Percentiles rank a stretch among this genome's conserved stretches.
These are phyloP conservation scores for Agrocybe pediades DNA, from an alignment of 768 basidiomycete genomes.

Conservation along the genomic window DNA sequence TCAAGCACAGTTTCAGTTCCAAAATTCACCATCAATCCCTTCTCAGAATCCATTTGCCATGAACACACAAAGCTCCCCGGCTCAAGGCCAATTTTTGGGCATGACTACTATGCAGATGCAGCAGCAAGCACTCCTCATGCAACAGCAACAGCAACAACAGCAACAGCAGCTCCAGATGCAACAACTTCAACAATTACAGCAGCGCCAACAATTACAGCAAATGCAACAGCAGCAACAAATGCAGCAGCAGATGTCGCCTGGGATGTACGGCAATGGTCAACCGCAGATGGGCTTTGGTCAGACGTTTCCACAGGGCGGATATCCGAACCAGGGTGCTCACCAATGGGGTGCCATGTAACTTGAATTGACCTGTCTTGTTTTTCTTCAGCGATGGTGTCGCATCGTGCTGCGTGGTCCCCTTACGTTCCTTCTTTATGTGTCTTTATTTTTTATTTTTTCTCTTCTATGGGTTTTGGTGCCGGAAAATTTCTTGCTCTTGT, in stretches of 20 bases:
- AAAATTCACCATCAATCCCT: conserved; percentile 21
- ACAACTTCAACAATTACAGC: conserved; percentile 15
- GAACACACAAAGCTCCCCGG: conserved; percentile 18
- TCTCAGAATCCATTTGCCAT: conserved; percentile 30
- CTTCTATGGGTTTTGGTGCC: not conserved
- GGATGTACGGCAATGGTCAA: conserved; percentile 19
- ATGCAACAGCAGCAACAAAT: conserved; percentile 10
- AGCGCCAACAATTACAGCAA: conserved; percentile 10
- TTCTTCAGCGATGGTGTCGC: not conserved
- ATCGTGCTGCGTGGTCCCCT: not conserved
- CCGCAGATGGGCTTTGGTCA: conserved; percentile 28
- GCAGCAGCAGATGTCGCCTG: conserved; percentile 4
- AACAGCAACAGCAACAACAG: conserved; percentile 19
- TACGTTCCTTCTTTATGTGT: not conserved
- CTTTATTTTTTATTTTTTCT: not conserved
- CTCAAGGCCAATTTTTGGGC: conserved; percentile 28
- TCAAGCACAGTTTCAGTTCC: conserved; percentile 23
- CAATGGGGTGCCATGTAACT: conserved; percentile 40
- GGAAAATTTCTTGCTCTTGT: not conserved
- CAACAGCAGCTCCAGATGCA: conserved; percentile 29
- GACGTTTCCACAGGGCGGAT: conserved; percentile 23
- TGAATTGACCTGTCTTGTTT: not conserved
- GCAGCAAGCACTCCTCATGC: conserved; percentile 25
- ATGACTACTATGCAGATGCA: conserved; percentile 35
- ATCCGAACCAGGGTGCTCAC: conserved; percentile 24